Evolutionary conservation across 2,329 filamentous ascomycete genomes (phyloP).

Genomic region (Colletotrichum tanaceti): DNA sequence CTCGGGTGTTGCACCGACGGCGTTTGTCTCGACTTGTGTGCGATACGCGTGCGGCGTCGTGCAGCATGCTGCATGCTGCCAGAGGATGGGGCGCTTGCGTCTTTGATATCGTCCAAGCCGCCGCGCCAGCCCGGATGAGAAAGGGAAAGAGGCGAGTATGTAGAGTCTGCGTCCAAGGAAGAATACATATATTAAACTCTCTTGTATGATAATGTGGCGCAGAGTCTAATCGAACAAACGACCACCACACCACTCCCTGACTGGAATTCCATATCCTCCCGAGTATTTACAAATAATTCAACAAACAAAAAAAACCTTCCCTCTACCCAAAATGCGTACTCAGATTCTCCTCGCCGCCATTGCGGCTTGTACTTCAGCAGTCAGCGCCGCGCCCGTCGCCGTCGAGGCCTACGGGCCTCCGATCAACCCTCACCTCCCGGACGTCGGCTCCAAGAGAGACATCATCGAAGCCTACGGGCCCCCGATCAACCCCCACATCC

Average conservation of each 20-base stretch:
- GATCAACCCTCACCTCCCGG: constrained; percentile 19
- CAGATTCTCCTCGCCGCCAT: constrained; percentile 25
- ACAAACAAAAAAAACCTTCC: background rate
- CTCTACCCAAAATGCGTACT: constrained; percentile 11
- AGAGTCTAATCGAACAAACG: background rate
- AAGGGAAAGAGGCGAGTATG: too few relatives aligned
- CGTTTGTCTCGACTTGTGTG: background rate
- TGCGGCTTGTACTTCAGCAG: constrained; percentile 21
- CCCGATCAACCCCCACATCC: constrained; percentile 24
- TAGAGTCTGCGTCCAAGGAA: too few relatives aligned
- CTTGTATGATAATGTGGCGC: background rate
- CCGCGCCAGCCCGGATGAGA: background rate
- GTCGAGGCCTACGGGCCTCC: constrained; percentile 28
- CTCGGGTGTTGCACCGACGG: background rate
- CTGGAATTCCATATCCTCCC: too few relatives aligned
- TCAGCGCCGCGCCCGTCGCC: constrained; percentile 15
- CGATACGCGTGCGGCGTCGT: background rate
- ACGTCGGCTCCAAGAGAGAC: constrained; percentile 5
- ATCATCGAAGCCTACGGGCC: constrained; percentile 28
- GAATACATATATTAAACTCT: constrained; percentile 11
- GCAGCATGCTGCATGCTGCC: constrained; percentile 5
- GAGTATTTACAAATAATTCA: too few relatives aligned
- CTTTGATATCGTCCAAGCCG: background rate
- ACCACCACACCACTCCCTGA: constrained; percentile 4
- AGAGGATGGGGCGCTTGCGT: constrained; percentile 7